A percentile compares a stretch with the other conserved stretches of the same genome.
These are phyloP conservation scores for Triticum monococcum DNA, from an alignment of 176 grass and related monocot genomes.

Conservation along the genomic window DNA sequence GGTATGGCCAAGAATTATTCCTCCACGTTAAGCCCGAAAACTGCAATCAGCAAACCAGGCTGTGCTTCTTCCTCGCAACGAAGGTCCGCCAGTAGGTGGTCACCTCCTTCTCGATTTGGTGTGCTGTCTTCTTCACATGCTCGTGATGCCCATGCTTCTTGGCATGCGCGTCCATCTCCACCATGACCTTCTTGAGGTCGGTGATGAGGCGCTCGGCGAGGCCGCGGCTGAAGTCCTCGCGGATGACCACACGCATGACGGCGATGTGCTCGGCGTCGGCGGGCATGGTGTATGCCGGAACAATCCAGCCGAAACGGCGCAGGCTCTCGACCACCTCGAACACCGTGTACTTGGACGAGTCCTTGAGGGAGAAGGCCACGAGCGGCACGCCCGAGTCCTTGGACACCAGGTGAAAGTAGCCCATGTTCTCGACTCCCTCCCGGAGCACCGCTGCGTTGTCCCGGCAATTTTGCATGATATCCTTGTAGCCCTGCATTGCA, in stretches of 20 bases:
- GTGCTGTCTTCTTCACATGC: constrained; percentile 41
- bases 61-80: constrained; percentile 68
- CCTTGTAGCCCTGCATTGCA: constrained; percentile 55
- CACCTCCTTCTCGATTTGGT: constrained; percentile 62
- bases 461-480: constrained; percentile 77
- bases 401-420: constrained; percentile 66
- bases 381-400: constrained; percentile 73
- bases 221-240: constrained; percentile 76
- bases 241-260: constrained; percentile 70
- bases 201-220: constrained; percentile 67
- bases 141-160: constrained; percentile 5
- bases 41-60: constrained; percentile 45
- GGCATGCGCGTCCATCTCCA: constrained; percentile 65
- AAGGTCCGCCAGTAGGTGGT: constrained; percentile 53
- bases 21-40: background rate
- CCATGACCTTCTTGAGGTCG: constrained; percentile 53
- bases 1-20: constrained; percentile 7
- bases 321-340: constrained; percentile 74
- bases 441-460: constrained; percentile 58
- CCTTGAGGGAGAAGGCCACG: constrained; percentile 71
- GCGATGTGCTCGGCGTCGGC: constrained; percentile 61
- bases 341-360: constrained; percentile 54
- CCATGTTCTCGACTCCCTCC: constrained; percentile 61
- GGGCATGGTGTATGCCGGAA: constrained; percentile 82
- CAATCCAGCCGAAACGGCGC: constrained; percentile 79